Conservation (phyloP, 768 basidiomycete species). For the Clavulina sp. region DNA sequence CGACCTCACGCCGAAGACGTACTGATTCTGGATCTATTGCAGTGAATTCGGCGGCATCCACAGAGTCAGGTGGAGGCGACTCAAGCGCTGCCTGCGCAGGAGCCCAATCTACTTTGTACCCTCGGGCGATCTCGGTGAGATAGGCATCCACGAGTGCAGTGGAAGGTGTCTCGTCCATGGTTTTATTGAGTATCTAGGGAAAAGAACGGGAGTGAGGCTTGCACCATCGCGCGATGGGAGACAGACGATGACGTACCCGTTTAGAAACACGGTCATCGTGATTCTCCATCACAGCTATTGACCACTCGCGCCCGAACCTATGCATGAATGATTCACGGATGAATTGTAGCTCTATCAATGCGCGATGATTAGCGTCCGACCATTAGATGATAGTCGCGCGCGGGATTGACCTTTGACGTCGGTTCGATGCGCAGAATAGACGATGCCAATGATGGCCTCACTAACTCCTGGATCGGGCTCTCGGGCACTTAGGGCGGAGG, state of each 20-base stretch:
- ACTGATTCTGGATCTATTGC: conserved; percentile 20
- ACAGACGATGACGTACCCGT: conserved; percentile 45
- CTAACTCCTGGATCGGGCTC: conserved; percentile 75
- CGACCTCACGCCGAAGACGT: too few species aligned
- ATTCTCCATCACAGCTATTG: conserved; percentile 74
- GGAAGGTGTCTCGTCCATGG: conserved; percentile 51
- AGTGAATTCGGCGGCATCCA: conserved; percentile 16
- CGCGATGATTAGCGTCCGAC: neutral
- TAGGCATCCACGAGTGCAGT: conserved; percentile 71
- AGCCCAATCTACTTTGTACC: conserved; percentile 59
- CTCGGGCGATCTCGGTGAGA: conserved; percentile 74
- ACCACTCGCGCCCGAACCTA: conserved; percentile 86
- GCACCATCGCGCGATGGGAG: too few species aligned
- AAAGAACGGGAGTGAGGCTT: conserved; percentile 2
- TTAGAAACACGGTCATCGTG: conserved; percentile 62
- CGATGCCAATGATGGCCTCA: conserved; percentile 77
- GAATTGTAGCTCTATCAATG: conserved; percentile 59
- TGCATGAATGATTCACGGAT: conserved; percentile 89
- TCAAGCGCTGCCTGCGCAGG: conserved; percentile 19
- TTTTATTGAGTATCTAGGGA: conserved; percentile 55
- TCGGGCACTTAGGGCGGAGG: conserved; percentile 36
- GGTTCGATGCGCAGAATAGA: conserved; percentile 81
- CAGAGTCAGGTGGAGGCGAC: conserved; percentile 11
- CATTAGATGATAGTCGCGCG: neutral
- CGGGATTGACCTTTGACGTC: conserved; percentile 60